These are phyloP conservation scores for Lyophyllum decastes DNA, from an alignment of 768 basidiomycete genomes.

Conservation along the genomic window DNA sequence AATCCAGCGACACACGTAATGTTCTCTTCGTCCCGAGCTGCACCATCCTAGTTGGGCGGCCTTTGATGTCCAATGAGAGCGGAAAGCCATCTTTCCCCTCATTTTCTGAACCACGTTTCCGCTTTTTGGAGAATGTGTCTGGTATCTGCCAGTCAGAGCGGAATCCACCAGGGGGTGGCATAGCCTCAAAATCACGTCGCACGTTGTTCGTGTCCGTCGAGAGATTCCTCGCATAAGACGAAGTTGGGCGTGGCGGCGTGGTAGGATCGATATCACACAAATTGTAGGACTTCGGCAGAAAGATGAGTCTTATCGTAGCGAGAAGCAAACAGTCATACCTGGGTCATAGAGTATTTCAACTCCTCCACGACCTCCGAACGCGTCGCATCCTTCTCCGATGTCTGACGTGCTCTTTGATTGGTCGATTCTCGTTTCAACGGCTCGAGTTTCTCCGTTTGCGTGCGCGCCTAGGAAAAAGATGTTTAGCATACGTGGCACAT, in stretches of 20 bases:
- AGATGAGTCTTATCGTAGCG: neutral
- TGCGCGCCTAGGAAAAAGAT: constrained; percentile 4
- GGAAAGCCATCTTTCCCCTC: constrained; percentile 25
- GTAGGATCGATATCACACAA: neutral
- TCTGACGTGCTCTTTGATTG: constrained; percentile 13
- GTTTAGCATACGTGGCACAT: neutral
- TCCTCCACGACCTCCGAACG: constrained; percentile 3
- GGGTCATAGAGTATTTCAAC: neutral
- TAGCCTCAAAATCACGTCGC: constrained; percentile 35
- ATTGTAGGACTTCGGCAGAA: neutral
- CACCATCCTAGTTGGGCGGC: constrained; percentile 33
- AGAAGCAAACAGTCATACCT: neutral
- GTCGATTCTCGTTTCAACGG: constrained; percentile 16
- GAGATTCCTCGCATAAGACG: neutral
- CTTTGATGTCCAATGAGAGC: constrained; percentile 37
- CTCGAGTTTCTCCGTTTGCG: constrained; percentile 10
- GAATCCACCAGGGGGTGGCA: constrained; percentile 37
- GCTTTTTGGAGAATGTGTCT: constrained; percentile 7
- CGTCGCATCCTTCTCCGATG: neutral
- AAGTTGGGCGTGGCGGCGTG: neutral
- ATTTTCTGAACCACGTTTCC: constrained; percentile 9
- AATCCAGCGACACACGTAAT: constrained; percentile 6
- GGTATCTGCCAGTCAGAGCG: constrained; percentile 36
- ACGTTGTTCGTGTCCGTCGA: neutral
- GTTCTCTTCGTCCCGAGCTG: constrained; percentile 39